These are phyloP conservation scores for Fusarium coicis DNA, from an alignment of 2,329 filamentous ascomycete species.

Conservation along the genomic window DNA sequence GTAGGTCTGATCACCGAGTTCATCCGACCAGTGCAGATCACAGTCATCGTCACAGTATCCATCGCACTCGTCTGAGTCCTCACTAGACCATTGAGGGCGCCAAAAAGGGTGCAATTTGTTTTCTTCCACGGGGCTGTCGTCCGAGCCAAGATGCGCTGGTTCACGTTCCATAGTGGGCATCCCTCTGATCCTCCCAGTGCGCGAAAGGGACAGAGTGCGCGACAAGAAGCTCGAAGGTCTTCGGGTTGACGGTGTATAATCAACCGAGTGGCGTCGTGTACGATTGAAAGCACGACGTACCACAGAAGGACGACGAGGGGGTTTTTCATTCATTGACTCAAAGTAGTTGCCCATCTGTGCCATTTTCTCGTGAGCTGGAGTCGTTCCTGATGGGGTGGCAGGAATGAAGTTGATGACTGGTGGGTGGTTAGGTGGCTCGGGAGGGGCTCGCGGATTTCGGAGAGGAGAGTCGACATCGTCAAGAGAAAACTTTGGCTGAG, in stretches of 20 bases:
- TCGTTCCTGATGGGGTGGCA: conserved; percentile 69
- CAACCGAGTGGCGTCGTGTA: conserved; percentile 56
- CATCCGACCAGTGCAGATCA: conserved; percentile 43
- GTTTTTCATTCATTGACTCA: conserved; percentile 59
- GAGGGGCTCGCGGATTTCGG: conserved; percentile 70
- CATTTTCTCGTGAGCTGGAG: conserved; percentile 64
- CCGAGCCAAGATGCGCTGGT: conserved; percentile 54
- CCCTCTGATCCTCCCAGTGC: conserved; percentile 46
- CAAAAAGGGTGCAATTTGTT: conserved; percentile 70
- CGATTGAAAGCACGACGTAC: conserved; percentile 65
- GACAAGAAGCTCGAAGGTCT: conserved; percentile 57
- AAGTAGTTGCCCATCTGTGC: conserved; percentile 65
- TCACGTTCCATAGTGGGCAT: conserved; percentile 45
- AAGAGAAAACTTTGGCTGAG: conserved; percentile 59
- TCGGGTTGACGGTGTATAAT: conserved; percentile 55
- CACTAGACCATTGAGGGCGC: conserved; percentile 63
- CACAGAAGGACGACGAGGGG: conserved; percentile 60
- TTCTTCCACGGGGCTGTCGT: conserved; percentile 61
- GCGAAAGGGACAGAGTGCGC: conserved; percentile 65
- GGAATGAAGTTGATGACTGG: conserved; percentile 68
- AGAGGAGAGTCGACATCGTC: conserved; percentile 70
- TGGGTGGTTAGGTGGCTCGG: conserved; percentile 58
- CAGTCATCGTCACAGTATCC: conserved; percentile 46
- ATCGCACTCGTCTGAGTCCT: conserved; percentile 44
- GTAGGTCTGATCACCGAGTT: conserved; percentile 54